Conservation (phyloP, 768 basidiomycete species). For the Tephrocybe sp. region DNA sequence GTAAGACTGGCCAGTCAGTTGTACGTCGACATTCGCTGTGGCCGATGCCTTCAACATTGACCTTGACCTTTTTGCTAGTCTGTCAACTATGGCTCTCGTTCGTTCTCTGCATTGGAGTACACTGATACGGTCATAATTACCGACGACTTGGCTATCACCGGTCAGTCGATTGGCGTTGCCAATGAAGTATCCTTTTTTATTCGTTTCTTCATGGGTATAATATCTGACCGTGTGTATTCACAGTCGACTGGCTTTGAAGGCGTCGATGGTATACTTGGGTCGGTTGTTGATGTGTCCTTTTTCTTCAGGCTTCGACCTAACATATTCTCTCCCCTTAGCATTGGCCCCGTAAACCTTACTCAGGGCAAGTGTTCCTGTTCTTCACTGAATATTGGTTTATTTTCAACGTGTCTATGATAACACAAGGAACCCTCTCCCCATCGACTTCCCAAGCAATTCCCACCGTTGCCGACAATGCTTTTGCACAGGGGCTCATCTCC, state of each 20-base stretch:
- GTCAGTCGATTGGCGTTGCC: conserved; percentile 68
- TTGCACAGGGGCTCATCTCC: conserved; percentile 36
- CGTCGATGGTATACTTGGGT: conserved; percentile 68
- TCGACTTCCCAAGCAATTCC: conserved; percentile 33
- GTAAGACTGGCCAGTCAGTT: too few species aligned
- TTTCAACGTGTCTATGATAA: not conserved
- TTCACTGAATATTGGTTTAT: not conserved
- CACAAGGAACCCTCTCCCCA: conserved; percentile 35
- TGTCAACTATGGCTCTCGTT: too few species aligned
- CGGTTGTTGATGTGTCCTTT: conserved; percentile 8
- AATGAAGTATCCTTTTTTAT: conserved; percentile 17
- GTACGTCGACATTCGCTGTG: too few species aligned
- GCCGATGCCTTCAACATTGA: too few species aligned
- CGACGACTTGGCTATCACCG: conserved; percentile 43
- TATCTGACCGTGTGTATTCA: not conserved
- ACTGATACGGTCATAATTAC: conserved; percentile 57
- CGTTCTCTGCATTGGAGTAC: too few species aligned
- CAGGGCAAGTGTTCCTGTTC: conserved; percentile 27
- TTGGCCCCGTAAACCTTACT: conserved; percentile 61
- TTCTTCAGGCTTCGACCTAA: conserved; percentile 4
- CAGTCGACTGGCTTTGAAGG: conserved; percentile 42
- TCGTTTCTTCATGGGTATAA: not conserved
- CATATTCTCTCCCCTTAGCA: conserved; percentile 34
- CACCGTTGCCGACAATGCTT: conserved; percentile 61
- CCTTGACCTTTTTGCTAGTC: too few species aligned